Evolutionary conservation across 768 basidiomycete genomes (phyloP).

Genomic region (Arthromyces matolae): DNA sequence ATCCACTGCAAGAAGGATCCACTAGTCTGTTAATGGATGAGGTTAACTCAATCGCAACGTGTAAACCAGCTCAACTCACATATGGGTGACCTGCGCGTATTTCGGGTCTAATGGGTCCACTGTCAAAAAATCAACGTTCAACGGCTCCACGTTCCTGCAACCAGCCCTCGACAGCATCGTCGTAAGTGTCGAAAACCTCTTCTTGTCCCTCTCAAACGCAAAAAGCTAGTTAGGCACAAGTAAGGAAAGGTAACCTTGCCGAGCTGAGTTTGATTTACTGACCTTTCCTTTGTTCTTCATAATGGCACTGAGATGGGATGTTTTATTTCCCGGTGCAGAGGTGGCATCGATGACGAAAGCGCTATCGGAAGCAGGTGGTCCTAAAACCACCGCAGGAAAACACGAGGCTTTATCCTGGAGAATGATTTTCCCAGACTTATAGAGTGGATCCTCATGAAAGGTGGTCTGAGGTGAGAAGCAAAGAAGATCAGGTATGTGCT

Average conservation of each 20-base stretch:
- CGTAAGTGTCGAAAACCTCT: slow-evolving; percentile 78
- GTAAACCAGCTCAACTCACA: slow-evolving; percentile 51
- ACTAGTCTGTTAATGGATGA: slow-evolving; percentile 77
- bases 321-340: slow-evolving; percentile 97
- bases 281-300: slow-evolving; percentile 84
- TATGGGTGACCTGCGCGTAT: slow-evolving; percentile 73
- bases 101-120: slow-evolving; percentile 63
- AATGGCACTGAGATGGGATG: slow-evolving; percentile 86
- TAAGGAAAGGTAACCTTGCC: neutral
- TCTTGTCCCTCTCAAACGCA: slow-evolving; percentile 87
- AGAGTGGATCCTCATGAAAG: slow-evolving; percentile 70
- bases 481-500: slow-evolving; percentile 80
- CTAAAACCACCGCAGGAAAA: slow-evolving; percentile 87
- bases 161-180: slow-evolving; percentile 83
- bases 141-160: slow-evolving; percentile 74
- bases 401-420: slow-evolving; percentile 98
- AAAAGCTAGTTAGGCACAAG: slow-evolving; percentile 45
- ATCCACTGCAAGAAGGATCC: slow-evolving; percentile 96
- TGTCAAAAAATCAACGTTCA: slow-evolving; percentile 81
- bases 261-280: slow-evolving; percentile 9
- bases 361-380: slow-evolving; percentile 54
- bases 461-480: slow-evolving; percentile 64
- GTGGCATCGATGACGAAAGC: slow-evolving; percentile 86
- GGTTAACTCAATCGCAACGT: no score
- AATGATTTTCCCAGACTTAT: slow-evolving; percentile 78